Base-by-base conservation (phyloP, 495 filamentous ascomycete genomes). In the Penicillium manginii region DNA sequence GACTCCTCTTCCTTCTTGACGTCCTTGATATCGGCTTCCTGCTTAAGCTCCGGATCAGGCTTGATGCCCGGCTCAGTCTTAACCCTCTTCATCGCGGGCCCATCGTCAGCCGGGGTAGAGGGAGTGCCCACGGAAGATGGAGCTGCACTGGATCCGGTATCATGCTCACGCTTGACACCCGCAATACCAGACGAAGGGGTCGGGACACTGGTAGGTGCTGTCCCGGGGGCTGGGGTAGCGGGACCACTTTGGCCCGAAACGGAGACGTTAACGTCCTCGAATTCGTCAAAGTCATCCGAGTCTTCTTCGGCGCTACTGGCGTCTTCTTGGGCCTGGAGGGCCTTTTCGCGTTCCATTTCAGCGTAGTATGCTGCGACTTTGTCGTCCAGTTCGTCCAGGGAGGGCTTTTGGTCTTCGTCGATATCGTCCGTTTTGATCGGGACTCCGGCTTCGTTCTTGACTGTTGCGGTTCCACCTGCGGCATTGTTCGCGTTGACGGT, bases 361-460 rank as follows among this genome's bases (percentile, higher is more conserved):
- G 77, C 78, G 42, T 81, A 81, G 65, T 83, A 83, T 4, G 78
- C 80, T 18, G 78, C 78, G 35, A 82, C 71, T 50, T 81, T 79
- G 68, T 82, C 79, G 61, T 81, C 77, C 18, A 78, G 57, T 37
- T 66, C 73, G 50, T 74, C 72, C 7, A 73, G 52, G 35, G 73
- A 77, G 11, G 79, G 81, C 67, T 78, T 80, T 33, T 83, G 80
- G 39, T 85, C 85, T 45, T 87, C 84, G 17, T 85, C 73, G 47
- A 75, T 64, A 56, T 78, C 78, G 9, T 79, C 78, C 8, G 76
- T 55, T 21, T 83, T 78, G 49, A 84, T 68, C 12, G 67, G 60
- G 2, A 67, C 43, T 22, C 73, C 78, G 2, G 58, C 35, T 22
- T 81, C 78, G n/a, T 35, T 61, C 66, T 80, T 79, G 50, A 68